phyloP scores from a whole-genome alignment of 805 yeast genomes.

The Diddensiella santjacobensis region DNA sequence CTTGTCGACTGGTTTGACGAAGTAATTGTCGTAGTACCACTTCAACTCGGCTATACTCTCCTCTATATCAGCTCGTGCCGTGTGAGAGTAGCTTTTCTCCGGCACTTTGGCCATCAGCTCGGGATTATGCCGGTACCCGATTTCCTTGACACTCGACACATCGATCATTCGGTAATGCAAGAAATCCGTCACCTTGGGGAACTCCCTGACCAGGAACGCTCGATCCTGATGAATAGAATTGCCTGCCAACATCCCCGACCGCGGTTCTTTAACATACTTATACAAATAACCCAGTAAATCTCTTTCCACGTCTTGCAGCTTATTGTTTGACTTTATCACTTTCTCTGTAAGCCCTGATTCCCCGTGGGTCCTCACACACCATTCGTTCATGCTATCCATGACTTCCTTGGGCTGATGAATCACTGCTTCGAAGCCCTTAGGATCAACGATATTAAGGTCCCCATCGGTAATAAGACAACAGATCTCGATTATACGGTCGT shows the following conservation, averaged over 20 bases:
- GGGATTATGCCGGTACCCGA: constrained; percentile 74
- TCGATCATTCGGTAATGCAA: constrained; percentile 79
- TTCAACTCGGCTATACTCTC: constrained; percentile 82
- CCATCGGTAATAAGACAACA: constrained; percentile 90
- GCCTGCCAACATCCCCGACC: constrained; percentile 78
- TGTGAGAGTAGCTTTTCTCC: constrained; percentile 65
- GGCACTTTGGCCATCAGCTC: constrained; percentile 54
- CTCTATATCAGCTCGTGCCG: constrained; percentile 82
- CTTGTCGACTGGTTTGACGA: constrained; percentile 20
- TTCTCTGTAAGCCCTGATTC: constrained; percentile 68
- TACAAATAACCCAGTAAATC: constrained; percentile 63
- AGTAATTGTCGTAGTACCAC: constrained; percentile 71
- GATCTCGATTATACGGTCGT: constrained; percentile 86
- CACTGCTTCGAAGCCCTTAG: constrained; percentile 73
- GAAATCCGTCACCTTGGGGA: constrained; percentile 62
- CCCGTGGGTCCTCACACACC: constrained; percentile 86
- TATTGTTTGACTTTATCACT: constrained; percentile 53
- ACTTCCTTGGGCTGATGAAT: constrained; percentile 60
- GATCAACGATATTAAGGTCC: constrained; percentile 64
- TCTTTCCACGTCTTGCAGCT: constrained; percentile 56
- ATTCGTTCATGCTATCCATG: constrained; percentile 74
- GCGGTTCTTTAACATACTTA: constrained; percentile 47
- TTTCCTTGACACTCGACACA: constrained; percentile 81
- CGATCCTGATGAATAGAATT: constrained; percentile 91
- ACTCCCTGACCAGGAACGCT: constrained; percentile 74